phyloP scores from a whole-genome alignment of 2,329 filamentous ascomycete species.

The Exophiala mesophila region DNA sequence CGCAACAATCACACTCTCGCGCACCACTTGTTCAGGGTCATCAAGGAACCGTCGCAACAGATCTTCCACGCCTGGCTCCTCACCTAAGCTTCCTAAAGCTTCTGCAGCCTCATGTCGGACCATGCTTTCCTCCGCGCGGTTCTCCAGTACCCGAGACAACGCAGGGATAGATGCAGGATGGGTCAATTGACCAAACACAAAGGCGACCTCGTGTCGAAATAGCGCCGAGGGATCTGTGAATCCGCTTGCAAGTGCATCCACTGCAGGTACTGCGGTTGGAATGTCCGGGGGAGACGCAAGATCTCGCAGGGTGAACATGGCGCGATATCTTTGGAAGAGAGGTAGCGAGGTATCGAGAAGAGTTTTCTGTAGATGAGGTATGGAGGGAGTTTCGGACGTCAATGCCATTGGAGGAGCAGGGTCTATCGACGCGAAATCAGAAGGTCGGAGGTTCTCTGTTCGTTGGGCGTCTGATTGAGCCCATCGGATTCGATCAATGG shows the following conservation, averaged over 20 bases:
- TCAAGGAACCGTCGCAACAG: conserved; percentile 76
- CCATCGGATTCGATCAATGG: conserved; percentile 91
- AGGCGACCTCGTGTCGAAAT: conserved; percentile 96
- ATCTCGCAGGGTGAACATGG: conserved; percentile 96
- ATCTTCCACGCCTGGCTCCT: conserved; percentile 88
- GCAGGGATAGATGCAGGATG: conserved; percentile 96
- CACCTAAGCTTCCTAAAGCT: conserved; percentile 86
- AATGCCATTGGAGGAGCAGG: conserved; percentile 84
- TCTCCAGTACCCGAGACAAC: conserved; percentile 69
- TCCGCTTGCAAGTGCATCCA: conserved; percentile 79
- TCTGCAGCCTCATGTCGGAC: conserved; percentile 96
- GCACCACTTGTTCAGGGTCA: conserved; percentile 87
- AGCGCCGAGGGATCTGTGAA: conserved; percentile 82
- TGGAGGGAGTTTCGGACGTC: conserved; percentile 55
- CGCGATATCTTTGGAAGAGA: conserved; percentile 88
- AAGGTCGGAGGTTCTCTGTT: conserved; percentile 72
- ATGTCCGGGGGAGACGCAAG: conserved; percentile 89
- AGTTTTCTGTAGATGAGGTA: conserved; percentile 68
- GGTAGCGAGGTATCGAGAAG: conserved; percentile 74
- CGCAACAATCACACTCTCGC: conserved; percentile 90
- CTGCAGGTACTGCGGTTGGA: conserved; percentile 80
- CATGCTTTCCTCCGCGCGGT: conserved; percentile 85
- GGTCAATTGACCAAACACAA: conserved; percentile 93
- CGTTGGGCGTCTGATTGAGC: conserved; percentile 70
- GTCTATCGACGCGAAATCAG: conserved; percentile 93